phyloP scores from a whole-genome alignment of 352 stramenopile genomes.

The Halophytophthora polymorphica region DNA sequence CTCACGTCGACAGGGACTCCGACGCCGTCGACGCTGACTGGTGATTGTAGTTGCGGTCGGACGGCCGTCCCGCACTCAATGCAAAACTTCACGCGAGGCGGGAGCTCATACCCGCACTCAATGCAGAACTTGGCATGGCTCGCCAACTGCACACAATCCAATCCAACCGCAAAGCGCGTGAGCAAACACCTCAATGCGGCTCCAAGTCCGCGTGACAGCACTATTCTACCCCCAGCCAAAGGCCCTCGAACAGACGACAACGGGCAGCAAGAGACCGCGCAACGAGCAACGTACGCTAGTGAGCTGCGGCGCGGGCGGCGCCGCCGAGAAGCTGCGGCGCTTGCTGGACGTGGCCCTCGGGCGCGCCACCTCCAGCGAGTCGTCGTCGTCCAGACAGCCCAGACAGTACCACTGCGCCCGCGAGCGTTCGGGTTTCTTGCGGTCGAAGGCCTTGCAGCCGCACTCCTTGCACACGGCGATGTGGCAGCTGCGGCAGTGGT shows the following conservation, averaged over 20 bases:
- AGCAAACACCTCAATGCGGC: conserved; percentile 15
- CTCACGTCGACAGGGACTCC: conserved; percentile 1
- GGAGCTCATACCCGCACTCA: conserved; percentile 81
- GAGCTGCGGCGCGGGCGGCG: conserved; percentile 33
- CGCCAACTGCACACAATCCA: conserved; percentile 33
- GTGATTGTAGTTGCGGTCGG: conserved; percentile 49
- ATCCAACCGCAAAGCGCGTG: conserved; percentile 15
- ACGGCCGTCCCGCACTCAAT: conserved; percentile 83
- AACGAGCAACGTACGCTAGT: conserved; percentile 38
- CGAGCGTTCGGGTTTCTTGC: conserved; percentile 42
- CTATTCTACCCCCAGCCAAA: not conserved
- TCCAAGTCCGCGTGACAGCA: not conserved
- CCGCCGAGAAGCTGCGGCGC: conserved; percentile 59
- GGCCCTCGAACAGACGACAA: not conserved
- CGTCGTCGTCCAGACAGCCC: conserved; percentile 60
- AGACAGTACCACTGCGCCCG: conserved; percentile 81
- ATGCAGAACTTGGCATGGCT: conserved; percentile 81
- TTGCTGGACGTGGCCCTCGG: conserved; percentile 47
- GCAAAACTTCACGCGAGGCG: conserved; percentile 78
- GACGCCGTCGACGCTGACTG: conserved; percentile 30
- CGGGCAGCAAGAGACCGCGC: not conserved
- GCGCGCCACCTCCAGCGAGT: conserved; percentile 62
- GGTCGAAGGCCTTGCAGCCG: conserved; percentile 71
- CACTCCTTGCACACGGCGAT: conserved; percentile 85
- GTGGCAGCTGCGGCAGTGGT: conserved; percentile 84